A percentile compares a stretch with the other conserved stretches of the same genome.
phyloP scores from a whole-genome alignment of 2,329 filamentous ascomycete genomes.

The Hypoxylon sp. region DNA sequence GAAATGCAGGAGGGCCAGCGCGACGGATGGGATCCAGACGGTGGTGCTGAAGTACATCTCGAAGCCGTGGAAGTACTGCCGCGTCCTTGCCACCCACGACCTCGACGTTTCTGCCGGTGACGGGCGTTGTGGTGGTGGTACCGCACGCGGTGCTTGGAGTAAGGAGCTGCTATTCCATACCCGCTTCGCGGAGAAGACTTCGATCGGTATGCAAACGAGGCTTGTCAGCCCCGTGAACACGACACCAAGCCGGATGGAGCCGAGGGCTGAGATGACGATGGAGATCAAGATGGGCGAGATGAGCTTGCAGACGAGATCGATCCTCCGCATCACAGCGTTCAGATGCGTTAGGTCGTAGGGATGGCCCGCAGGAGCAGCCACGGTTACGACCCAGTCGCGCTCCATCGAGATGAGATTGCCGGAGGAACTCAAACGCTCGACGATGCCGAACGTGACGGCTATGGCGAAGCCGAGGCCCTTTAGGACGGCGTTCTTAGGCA shows the following conservation, averaged over 20 bases:
- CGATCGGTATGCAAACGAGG: constrained; percentile 55
- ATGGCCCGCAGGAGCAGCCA: constrained; percentile 50
- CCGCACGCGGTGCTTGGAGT: constrained; percentile 51
- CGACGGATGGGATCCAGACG: constrained; percentile 61
- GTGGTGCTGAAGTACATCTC: constrained; percentile 54
- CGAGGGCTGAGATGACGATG: constrained; percentile 58
- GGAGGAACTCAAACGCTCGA: constrained; percentile 57
- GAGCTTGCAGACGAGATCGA: constrained; percentile 70
- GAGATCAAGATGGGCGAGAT: constrained; percentile 65
- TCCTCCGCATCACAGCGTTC: constrained; percentile 67
- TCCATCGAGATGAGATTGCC: constrained; percentile 62
- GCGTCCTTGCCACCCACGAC: constrained; percentile 31
- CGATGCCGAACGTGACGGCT: constrained; percentile 55
- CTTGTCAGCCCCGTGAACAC: constrained; percentile 61
- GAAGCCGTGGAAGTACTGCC: constrained; percentile 51
- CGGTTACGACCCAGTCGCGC: constrained; percentile 59
- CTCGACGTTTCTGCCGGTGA: constrained; percentile 1
- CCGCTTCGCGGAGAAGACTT: constrained; percentile 54
- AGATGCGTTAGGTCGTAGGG: constrained; percentile 57
- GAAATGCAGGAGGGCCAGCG: constrained; percentile 64
- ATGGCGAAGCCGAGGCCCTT: constrained; percentile 53
- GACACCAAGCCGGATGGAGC: constrained; percentile 60
- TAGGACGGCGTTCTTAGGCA: constrained; percentile 44
- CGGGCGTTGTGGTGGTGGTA: constrained; percentile 19
- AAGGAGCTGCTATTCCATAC: constrained; percentile 55